Conservation (phyloP, 2,329 filamentous ascomycete genomes). For the Sporothrix luriei region DNA sequence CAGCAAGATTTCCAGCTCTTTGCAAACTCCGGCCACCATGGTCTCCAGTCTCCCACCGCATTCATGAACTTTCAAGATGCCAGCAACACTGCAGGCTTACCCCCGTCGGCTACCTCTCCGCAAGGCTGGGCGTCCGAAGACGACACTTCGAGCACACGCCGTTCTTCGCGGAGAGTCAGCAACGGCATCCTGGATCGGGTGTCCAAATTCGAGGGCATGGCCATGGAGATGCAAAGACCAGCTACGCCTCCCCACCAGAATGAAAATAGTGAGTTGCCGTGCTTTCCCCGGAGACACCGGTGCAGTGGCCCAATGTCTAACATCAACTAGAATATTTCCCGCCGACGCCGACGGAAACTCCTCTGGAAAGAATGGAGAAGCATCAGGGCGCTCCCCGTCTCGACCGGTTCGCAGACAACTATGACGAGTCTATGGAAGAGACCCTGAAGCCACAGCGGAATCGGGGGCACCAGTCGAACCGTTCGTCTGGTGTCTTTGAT, state of each 20-base stretch:
- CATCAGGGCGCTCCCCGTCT: slow-evolving; percentile 43
- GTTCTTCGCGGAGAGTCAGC: slow-evolving; percentile 57
- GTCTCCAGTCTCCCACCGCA: slow-evolving; percentile 50
- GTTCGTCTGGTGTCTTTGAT: slow-evolving; percentile 58
- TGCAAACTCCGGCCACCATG: slow-evolving; percentile 46
- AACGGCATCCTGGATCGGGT: slow-evolving; percentile 64
- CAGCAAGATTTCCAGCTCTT: slow-evolving; percentile 57
- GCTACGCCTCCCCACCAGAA: slow-evolving; percentile 65
- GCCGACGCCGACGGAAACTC: slow-evolving; percentile 68
- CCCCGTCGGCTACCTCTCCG: slow-evolving; percentile 42
- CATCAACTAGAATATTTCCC: slow-evolving; percentile 60
- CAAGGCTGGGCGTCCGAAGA: slow-evolving; percentile 57
- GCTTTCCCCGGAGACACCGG: background rate
- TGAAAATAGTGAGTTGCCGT: slow-evolving; percentile 55
- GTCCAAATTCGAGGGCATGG: slow-evolving; percentile 60
- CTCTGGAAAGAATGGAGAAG: slow-evolving; percentile 53
- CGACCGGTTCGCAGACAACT: slow-evolving; percentile 60
- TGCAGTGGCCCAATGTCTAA: background rate
- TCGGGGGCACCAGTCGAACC: slow-evolving; percentile 45
- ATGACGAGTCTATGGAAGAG: slow-evolving; percentile 68
- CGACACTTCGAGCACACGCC: slow-evolving; percentile 49
- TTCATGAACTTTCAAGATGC: slow-evolving; percentile 55
- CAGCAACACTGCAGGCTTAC: slow-evolving; percentile 14
- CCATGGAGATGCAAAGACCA: slow-evolving; percentile 54
- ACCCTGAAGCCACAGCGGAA: slow-evolving; percentile 59